phyloP scores from a whole-genome alignment of 768 basidiomycete species.

The Russula lepida region DNA sequence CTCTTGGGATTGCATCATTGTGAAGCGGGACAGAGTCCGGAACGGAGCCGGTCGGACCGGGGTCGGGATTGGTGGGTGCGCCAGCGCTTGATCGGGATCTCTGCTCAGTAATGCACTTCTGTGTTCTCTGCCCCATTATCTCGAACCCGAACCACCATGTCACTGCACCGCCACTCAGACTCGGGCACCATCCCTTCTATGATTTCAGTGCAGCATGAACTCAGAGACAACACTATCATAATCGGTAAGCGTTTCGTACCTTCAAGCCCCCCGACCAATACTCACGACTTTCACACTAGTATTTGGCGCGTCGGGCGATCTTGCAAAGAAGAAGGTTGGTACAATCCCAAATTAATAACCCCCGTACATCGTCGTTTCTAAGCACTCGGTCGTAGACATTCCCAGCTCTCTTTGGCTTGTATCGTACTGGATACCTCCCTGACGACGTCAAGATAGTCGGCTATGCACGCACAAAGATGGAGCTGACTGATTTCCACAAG shows the following conservation, averaged over 20 bases:
- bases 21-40: not conserved
- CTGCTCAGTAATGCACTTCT: not conserved
- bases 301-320: constrained; percentile 91
- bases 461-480: constrained; percentile 96
- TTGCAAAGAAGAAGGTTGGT: constrained; percentile 94
- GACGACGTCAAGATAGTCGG: constrained; percentile 84
- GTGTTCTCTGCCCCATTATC: not conserved
- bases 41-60: not conserved
- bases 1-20: constrained; percentile 30
- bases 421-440: constrained; percentile 71
- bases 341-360: not conserved
- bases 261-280: not conserved
- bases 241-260: constrained; percentile 48
- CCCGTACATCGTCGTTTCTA: not conserved
- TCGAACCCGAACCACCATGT: not conserved
- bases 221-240: constrained; percentile 86
- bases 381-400: constrained; percentile 55
- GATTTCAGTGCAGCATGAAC: constrained; percentile 55
- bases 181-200: constrained; percentile 88
- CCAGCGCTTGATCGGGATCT: not conserved
- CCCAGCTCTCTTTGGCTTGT: constrained; percentile 91
- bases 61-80: not conserved
- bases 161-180: constrained; percentile 29
- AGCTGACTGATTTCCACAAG: constrained; percentile 72
- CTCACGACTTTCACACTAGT: constrained; percentile 38